These are phyloP conservation scores for Pythium catenulatum DNA, from an alignment of 352 stramenopile species.

Conservation along the genomic window DNA sequence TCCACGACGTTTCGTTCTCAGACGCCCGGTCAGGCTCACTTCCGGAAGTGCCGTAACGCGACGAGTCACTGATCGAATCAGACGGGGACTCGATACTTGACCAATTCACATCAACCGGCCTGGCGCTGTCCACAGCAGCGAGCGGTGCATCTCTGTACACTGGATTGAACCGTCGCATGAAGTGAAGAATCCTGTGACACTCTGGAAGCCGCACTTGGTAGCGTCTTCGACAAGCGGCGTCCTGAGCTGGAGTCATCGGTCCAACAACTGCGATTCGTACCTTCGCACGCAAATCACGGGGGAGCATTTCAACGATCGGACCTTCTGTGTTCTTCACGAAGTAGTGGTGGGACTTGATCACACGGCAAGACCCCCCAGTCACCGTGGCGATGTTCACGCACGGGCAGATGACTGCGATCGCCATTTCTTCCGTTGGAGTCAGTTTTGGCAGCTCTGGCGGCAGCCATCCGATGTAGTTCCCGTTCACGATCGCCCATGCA, in stretches of 20 bases:
- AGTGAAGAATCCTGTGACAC: too few relatives aligned
- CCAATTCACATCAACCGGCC: neutral
- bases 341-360: conserved; percentile 1
- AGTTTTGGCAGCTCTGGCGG: neutral
- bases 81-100: neutral
- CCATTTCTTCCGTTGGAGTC: neutral
- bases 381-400: neutral
- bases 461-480: neutral
- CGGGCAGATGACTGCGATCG: neutral
- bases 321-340: conserved; percentile 2
- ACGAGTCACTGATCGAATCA: neutral
- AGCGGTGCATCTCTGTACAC: neutral
- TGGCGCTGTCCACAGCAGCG: neutral
- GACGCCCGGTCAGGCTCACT: neutral
- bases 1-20: neutral
- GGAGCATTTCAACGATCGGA: neutral
- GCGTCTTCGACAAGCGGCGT: neutral
- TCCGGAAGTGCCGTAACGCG: neutral
- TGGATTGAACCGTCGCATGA: neutral
- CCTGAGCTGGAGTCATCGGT: neutral
- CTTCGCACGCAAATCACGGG: neutral
- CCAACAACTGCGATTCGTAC: neutral
- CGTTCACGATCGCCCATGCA: neutral
- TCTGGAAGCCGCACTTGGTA: neutral
- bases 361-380: neutral